A percentile compares a stretch with the other conserved stretches of the same genome.
Evolutionary conservation across 2,329 filamentous ascomycete species (phyloP).

Genomic region (Kalmusia sp.): DNA sequence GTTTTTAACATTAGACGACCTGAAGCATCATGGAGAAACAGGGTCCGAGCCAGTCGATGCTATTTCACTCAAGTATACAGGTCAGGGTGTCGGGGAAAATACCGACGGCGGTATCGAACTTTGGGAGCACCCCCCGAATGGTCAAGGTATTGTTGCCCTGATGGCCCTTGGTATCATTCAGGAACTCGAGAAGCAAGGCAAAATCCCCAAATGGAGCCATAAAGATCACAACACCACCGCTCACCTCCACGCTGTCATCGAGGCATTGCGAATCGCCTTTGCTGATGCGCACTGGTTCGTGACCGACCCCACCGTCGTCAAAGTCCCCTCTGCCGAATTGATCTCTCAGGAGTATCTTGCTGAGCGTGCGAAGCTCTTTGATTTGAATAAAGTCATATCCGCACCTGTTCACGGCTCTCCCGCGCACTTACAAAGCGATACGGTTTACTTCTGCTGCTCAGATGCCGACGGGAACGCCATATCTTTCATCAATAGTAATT

Average conservation of each 20-base stretch:
- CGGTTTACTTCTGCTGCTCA: slow-evolving; percentile 89
- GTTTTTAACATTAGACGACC: slow-evolving; percentile 78
- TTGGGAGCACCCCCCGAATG: slow-evolving; percentile 97
- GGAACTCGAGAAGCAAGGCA: slow-evolving; percentile 77
- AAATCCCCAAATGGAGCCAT: slow-evolving; percentile 73
- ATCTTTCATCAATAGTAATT: slow-evolving; percentile 97
- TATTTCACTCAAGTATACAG: slow-evolving; percentile 80
- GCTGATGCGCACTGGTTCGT: slow-evolving; percentile 91
- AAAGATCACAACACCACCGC: slow-evolving; percentile 81
- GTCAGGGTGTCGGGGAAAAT: slow-evolving; percentile 64
- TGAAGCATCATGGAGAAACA: slow-evolving; percentile 75
- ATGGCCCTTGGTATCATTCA: slow-evolving; percentile 94
- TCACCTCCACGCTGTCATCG: slow-evolving; percentile 82
- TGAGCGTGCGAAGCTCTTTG: slow-evolving; percentile 69
- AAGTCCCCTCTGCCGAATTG: slow-evolving; percentile 73
- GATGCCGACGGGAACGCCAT: slow-evolving; percentile 87
- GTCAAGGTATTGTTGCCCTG: slow-evolving; percentile 91
- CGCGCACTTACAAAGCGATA: slow-evolving; percentile 86
- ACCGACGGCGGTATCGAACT: slow-evolving; percentile 72
- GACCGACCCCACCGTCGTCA: slow-evolving; percentile 76
- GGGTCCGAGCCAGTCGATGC: slow-evolving; percentile 84
- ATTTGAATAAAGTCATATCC: slow-evolving; percentile 58
- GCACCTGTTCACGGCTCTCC: slow-evolving; percentile 72
- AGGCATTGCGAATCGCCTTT: slow-evolving; percentile 87
- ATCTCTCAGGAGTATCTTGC: slow-evolving; percentile 78